Evolutionary conservation across 1,284 basidiomycete species (phyloP), one percentile per base, ranked within the genome.

Genomic region (Cutaneotrichosporon cyanovorans): DNA sequence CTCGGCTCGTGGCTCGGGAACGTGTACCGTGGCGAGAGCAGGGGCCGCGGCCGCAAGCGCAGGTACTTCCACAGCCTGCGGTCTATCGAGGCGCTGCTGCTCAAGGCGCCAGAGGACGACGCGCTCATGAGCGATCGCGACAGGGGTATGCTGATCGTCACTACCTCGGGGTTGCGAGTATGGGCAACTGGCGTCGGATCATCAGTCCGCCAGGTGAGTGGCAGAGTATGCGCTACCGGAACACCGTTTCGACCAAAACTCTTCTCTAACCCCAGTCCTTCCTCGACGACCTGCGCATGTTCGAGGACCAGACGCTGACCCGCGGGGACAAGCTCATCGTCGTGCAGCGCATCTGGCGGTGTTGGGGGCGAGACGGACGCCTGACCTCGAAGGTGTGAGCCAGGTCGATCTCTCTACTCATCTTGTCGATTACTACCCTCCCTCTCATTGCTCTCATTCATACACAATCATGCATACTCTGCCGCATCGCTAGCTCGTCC

Each of bases 331-430:
- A 90, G 70, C 66, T 87, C 59, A 71, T 76, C 40, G 83, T 91
- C 5, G 76, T 95, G 5, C 81, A 90, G 53, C 74, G 90, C 56
- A 93, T 95, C 81, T 95, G 90, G 90, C 80, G 84, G 53, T 83
- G 80, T 50, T 95, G 89, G 88, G 80, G 84, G 1, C 37, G 61
- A 2, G 59, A 64, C 30, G 68, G 68, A 16, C 31, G 37, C 12
- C 19, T 25, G 15, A 44, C 42, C 7, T 6, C 11, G 21, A 28
- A 18, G 5, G 35, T 36, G 41, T 28, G 25, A 28, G 7, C 7
- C 25, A 28, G 25, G 25, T 28, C 7, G 25, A 12, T 12, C 25
- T n/a, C n/a, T n/a, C n/a, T n/a, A n/a, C n/a, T n/a, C n/a, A n/a
- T n/a, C n/a, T n/a, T n/a, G n/a, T n/a, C n/a, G n/a, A n/a, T n/a